Conservation (phyloP, 2,329 filamentous ascomycete genomes). For the Claviceps fusiformis region DNA sequence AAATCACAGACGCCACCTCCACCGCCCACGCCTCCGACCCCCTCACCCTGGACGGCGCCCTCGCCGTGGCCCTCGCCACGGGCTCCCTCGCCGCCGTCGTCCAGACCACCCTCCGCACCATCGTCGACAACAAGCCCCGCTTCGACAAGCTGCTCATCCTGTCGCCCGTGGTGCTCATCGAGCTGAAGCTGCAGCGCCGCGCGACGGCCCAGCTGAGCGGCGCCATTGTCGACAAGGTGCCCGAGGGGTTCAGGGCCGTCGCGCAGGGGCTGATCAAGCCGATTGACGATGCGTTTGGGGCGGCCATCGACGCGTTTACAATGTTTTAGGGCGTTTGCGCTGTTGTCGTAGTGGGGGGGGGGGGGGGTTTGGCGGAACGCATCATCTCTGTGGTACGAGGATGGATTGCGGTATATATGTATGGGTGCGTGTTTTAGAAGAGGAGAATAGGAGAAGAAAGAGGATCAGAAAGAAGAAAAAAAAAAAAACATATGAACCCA, state of each 20-base stretch:
- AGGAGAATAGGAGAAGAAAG: too few species aligned
- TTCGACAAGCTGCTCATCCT: constrained; percentile 31
- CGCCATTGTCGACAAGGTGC: constrained; percentile 27
- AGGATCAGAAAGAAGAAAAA: too few species aligned
- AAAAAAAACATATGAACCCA: too few species aligned
- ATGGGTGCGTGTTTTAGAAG: too few species aligned
- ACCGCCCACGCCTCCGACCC: constrained; percentile 22
- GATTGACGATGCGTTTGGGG: constrained; percentile 25
- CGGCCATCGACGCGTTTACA: constrained; percentile 17
- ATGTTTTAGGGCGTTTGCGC: neutral
- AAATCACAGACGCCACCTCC: constrained; percentile 25
- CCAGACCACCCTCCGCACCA: constrained; percentile 23
- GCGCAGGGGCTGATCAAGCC: constrained; percentile 23
- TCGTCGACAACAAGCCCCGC: constrained; percentile 26
- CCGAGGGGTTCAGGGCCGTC: constrained; percentile 16
- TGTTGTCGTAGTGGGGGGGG: too few species aligned
- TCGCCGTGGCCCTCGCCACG: constrained; percentile 25
- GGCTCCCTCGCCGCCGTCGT: constrained; percentile 22
- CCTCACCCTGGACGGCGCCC: constrained; percentile 24
- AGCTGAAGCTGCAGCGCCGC: constrained; percentile 25
- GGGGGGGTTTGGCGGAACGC: too few species aligned
- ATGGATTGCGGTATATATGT: too few species aligned
- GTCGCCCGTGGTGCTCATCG: constrained; percentile 28
- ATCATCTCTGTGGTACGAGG: too few species aligned
- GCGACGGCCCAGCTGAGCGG: constrained; percentile 25